Evolutionary conservation across 257 asterid species (phyloP), one percentile per base, ranked within the genome.

Genomic region (Solanum phureja): DNA sequence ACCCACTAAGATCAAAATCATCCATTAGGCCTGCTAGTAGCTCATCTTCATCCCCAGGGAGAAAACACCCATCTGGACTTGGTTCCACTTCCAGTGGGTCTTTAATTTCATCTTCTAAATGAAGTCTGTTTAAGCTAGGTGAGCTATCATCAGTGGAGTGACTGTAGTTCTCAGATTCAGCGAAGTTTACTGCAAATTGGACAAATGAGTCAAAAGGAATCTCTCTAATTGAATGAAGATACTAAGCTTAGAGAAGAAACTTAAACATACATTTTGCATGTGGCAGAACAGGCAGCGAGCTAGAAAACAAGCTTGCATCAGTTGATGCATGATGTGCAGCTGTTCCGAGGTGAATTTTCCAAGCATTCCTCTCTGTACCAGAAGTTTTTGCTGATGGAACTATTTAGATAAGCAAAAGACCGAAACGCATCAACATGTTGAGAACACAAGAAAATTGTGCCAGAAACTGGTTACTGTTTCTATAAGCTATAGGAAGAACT

Each of bases 21-120:
- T 96, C 98, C 92, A 91, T 89, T 73, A 96, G 89, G 66, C 99
- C 99, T 86, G 99, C 98, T 58, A 97, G 91, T 86, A 97, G 94
- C 90, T 96, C 99, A 31, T 93, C 96, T 91, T 97, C 99, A 86
- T 97, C 96, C 56, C 94, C 99, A 31, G 99, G 99, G 79, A 97
- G 98, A 89, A 95, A 92, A 88, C 86, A 90, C 74, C 94, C 93
- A 35, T 83, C 75, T 21, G 76, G 84, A 90, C 87, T 89, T 35
- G 93, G 92, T 77, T 92, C 89, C 84, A 90, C 95, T 77, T 93
- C 96, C 34, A 91, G 91, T 12, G 90, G 91, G 91, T 93, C 94
- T 91, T 93, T 93, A 34, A 58, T 90, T 73, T 91, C 94, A 86
- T 90, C 93, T 58, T 83, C 92, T 71, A 89, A 87, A 71, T 62